Evolutionary conservation across 1,139 yeast genomes (phyloP), one percentile per base, ranked within the genome.

Genomic region (Blastobotrys malaysiensis): DNA sequence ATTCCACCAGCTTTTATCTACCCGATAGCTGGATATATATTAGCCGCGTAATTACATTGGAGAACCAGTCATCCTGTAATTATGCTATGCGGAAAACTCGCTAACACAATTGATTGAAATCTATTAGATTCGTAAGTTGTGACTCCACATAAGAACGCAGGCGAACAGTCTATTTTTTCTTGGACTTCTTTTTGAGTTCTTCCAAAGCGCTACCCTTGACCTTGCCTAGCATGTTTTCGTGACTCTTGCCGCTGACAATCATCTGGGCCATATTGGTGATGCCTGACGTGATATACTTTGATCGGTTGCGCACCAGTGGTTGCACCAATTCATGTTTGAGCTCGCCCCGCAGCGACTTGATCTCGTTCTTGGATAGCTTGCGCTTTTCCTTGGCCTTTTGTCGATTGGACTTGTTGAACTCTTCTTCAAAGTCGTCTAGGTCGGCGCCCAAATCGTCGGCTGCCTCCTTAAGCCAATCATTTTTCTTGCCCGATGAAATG

Each of bases 371-470:
- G 54, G 43, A 45, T 14, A 24, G 43, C 7, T 36, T 43, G 31
- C 26, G 19, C 18, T 52, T 49, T 22, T 51, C 49, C 43, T 61
- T 56, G 84, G 68, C 55, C 77, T 70, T 65, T 82, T 85, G 55
- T 5, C 60, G 57, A 27, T 51, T 49, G 20, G 53, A 54, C 47
- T 57, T 52, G 18, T 55, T 51, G 21, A 88, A 77, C 65, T 81
- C 84, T 66, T 81, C 83, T 51, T 80, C 75, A 55, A 81, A 86
- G 66, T 86, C 95, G 57, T 82, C 89, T 4, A 69, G 44, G 47
- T 86, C 95, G 36, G 91, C 73, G 4, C 97, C 99, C 54, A 95
- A 76, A 55, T 93, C 99, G 52, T 86, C 95, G 0, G 98, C 99
- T 0, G 97, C 97, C 66, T 89, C 84, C 57, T 81, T 80, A 56